Percentiles rank a stretch among this genome's conserved stretches.
Conservation (phyloP, 1,139 yeast genomes). For the Yamadazyma aaseri region DNA sequence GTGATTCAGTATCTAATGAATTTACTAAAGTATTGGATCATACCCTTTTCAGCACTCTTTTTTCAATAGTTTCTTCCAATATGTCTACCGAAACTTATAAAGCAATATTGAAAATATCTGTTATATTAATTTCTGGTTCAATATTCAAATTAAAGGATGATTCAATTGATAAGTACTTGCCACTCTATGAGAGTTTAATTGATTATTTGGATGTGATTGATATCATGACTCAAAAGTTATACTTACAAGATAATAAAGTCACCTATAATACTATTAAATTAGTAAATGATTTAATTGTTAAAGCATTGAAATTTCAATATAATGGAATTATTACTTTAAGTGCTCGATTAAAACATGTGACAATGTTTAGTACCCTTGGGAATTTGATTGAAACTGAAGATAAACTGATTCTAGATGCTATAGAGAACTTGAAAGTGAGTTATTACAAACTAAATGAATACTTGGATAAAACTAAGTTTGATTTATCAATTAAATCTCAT, state of each 20-base stretch:
- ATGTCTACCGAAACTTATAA: conserved; percentile 52
- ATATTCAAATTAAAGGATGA: conserved; percentile 38
- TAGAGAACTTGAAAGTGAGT: conserved; percentile 32
- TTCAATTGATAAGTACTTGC: conserved; percentile 35
- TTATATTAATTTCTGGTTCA: conserved; percentile 45
- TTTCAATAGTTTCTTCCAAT: conserved; percentile 42
- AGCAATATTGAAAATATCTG: conserved; percentile 47
- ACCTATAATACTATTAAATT: conserved; percentile 45
- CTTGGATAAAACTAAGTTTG: conserved; percentile 36
- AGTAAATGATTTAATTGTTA: conserved; percentile 44
- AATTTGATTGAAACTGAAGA: conserved; percentile 43
- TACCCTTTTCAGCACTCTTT: conserved; percentile 40
- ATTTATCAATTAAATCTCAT: conserved; percentile 41
- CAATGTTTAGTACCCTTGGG: conserved; percentile 43
- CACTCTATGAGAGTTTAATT: conserved; percentile 42
- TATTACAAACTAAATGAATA: conserved; percentile 41
- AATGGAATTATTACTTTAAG: conserved; percentile 43
- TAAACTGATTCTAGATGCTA: conserved; percentile 30
- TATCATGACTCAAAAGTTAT: conserved; percentile 40
- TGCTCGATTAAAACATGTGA: conserved; percentile 45
- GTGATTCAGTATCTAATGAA: conserved; percentile 35
- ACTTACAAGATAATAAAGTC: conserved; percentile 45
- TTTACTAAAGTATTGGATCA: conserved; percentile 41
- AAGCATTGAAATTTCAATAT: conserved; percentile 41
- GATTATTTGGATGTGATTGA: conserved; percentile 44